These are phyloP conservation scores for Penicillium diatomitis DNA, from an alignment of 495 filamentous ascomycete genomes.

Conservation along the genomic window DNA sequence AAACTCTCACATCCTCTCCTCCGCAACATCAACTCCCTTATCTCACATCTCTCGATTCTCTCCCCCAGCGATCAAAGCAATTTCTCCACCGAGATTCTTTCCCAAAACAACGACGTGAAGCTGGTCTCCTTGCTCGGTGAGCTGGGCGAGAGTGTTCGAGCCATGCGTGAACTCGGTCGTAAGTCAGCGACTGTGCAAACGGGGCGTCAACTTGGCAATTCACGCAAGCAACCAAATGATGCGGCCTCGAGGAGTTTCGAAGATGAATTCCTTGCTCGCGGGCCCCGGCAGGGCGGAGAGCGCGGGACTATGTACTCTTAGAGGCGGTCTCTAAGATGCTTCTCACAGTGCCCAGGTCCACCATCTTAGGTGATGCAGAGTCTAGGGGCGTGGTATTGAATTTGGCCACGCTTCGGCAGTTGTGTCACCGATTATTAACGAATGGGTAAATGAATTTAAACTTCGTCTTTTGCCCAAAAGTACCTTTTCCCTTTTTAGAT, in stretches of 20 bases:
- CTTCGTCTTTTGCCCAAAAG: no score
- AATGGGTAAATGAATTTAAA: no score
- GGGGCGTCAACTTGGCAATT: slow-evolving; percentile 21
- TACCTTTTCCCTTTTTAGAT: no score
- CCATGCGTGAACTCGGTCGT: slow-evolving; percentile 59
- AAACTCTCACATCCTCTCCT: slow-evolving; percentile 38
- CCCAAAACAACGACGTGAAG: slow-evolving; percentile 69
- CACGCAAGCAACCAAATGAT: slow-evolving; percentile 20
- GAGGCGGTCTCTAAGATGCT: background rate
- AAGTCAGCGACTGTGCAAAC: slow-evolving; percentile 58
- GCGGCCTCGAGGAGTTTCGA: slow-evolving; percentile 15
- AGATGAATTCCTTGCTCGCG: slow-evolving; percentile 17
- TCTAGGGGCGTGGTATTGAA: no score
- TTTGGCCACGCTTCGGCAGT: no score
- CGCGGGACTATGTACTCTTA: background rate
- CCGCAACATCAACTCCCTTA: slow-evolving; percentile 48
- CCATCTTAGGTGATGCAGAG: no score
- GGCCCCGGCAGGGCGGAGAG: background rate
- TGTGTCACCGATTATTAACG: no score
- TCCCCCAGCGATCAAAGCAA: slow-evolving; percentile 42
- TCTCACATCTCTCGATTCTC: slow-evolving; percentile 46
- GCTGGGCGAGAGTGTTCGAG: slow-evolving; percentile 56
- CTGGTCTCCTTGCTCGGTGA: slow-evolving; percentile 62
- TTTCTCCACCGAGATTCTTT: slow-evolving; percentile 53
- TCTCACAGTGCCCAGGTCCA: no score